Percentiles rank a stretch among this genome's conserved stretches.
Evolutionary conservation across 495 filamentous ascomycete species (phyloP).

Genomic region (Podospora didyma): DNA sequence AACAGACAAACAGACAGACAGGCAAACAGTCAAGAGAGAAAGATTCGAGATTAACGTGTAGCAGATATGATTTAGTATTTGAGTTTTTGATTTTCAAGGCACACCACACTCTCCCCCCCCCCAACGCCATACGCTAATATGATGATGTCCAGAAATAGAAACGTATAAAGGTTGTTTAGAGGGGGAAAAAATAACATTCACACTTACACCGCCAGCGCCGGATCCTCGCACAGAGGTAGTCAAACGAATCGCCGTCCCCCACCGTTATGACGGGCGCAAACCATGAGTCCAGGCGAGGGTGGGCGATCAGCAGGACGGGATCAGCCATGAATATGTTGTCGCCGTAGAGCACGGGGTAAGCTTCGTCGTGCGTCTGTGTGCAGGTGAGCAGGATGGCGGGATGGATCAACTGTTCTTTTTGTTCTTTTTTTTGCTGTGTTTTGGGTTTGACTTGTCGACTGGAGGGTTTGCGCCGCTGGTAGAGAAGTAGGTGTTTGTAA

Average conservation of each 20-base stretch:
- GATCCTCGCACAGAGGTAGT: constrained; percentile 32
- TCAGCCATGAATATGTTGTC: constrained; percentile 51
- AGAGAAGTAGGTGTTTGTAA: constrained; percentile 40
- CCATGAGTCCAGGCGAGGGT: constrained; percentile 37
- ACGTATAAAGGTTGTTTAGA: too few relatives aligned
- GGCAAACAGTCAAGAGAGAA: too few relatives aligned
- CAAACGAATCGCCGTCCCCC: too few relatives aligned
- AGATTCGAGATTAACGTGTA: too few relatives aligned
- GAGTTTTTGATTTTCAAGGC: too few relatives aligned
- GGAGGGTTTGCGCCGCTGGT: constrained; percentile 23
- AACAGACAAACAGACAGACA: too few relatives aligned
- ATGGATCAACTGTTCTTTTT: constrained; percentile 16
- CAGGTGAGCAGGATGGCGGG: constrained; percentile 39
- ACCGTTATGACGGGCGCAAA: constrained; percentile 27
- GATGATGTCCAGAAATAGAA: too few relatives aligned
- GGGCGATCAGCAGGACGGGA: constrained; percentile 37
- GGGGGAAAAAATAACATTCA: too few relatives aligned
- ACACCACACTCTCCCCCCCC: too few relatives aligned
- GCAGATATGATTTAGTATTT: too few relatives aligned
- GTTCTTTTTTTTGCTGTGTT: not conserved
- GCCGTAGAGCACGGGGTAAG: constrained; percentile 43
- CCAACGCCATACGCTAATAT: too few relatives aligned
- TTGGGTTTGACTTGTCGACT: constrained; percentile 1
- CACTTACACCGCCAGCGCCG: constrained; percentile 28
- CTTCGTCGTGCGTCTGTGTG: constrained; percentile 39